Evolutionary conservation across 2,329 filamentous ascomycete species (phyloP).

Genomic region (Fusarium proliferatum): DNA sequence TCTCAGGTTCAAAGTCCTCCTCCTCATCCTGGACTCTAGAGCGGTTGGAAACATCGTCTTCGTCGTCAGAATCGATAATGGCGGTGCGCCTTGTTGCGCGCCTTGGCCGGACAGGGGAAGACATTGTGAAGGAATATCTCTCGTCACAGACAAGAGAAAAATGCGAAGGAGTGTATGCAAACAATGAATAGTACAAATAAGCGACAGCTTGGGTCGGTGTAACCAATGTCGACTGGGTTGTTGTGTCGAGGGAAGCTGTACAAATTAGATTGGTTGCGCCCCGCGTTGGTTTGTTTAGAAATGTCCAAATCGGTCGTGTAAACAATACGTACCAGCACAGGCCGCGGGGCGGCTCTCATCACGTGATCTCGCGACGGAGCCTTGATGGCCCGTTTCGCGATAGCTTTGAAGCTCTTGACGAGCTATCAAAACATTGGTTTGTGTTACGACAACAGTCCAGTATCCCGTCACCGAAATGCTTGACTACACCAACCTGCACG

Average conservation of each 20-base stretch:
- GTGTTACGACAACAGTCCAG: background rate
- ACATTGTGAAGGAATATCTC: constrained; percentile 43
- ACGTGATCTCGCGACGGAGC: constrained; percentile 42
- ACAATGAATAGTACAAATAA: background rate
- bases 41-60: constrained; percentile 69
- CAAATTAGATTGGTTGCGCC: constrained; percentile 46
- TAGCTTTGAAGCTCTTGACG: constrained; percentile 32
- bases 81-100: constrained; percentile 73
- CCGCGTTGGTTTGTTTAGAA: constrained; percentile 55
- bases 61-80: constrained; percentile 84
- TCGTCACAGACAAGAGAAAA: constrained; percentile 23
- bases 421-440: constrained; percentile 15
- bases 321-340: constrained; percentile 48
- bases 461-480: constrained; percentile 58
- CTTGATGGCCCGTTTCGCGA: constrained; percentile 35
- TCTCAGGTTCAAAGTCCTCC: constrained; percentile 82
- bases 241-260: constrained; percentile 21
- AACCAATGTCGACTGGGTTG: background rate
- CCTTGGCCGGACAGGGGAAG: constrained; percentile 52
- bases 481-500: constrained; percentile 73
- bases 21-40: constrained; percentile 68
- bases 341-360: background rate
- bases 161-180: constrained; percentile 1
- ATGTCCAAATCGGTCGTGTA: constrained; percentile 53
- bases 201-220: background rate